A percentile compares a stretch with the other conserved stretches of the same genome.
Conservation (phyloP, 106 monocot genomes). For the Agapanthus africanus region DNA sequence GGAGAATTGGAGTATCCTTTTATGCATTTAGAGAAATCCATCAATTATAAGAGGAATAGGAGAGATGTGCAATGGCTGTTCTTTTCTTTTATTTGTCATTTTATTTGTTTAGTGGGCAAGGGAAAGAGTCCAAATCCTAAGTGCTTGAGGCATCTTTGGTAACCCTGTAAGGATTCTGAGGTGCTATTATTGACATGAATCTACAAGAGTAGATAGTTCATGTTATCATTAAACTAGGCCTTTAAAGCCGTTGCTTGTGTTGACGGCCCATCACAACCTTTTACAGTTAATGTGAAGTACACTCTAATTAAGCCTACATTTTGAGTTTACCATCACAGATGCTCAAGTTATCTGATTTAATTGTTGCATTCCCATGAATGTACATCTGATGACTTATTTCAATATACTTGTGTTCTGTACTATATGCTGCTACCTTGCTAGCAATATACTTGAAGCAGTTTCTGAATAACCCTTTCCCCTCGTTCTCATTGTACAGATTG, state of each 20-base stretch:
- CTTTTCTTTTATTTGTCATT: neutral
- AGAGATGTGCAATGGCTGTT: neutral
- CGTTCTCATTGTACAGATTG: slow-evolving; percentile 46
- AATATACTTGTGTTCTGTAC: no score
- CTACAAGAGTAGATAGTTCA: no score
- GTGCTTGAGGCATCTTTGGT: no score
- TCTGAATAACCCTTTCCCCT: neutral
- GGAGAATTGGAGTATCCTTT: neutral
- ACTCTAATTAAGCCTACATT: neutral
- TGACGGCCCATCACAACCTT: no score
- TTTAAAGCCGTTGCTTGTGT: no score
- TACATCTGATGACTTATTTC: neutral
- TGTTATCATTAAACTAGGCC: no score
- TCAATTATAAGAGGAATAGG: neutral
- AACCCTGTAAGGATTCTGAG: no score
- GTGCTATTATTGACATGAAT: no score
- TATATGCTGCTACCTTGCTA: neutral
- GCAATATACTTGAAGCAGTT: neutral
- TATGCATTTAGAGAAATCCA: neutral
- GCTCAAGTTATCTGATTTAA: neutral
- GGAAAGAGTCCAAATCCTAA: no score
- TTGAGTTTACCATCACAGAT: neutral
- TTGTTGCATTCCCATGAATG: neutral
- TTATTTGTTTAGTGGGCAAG: neutral
- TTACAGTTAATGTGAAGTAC: no score